These are phyloP conservation scores for Xerocomellus chrysenteron DNA, from an alignment of 768 basidiomycete species.

Conservation along the genomic window DNA sequence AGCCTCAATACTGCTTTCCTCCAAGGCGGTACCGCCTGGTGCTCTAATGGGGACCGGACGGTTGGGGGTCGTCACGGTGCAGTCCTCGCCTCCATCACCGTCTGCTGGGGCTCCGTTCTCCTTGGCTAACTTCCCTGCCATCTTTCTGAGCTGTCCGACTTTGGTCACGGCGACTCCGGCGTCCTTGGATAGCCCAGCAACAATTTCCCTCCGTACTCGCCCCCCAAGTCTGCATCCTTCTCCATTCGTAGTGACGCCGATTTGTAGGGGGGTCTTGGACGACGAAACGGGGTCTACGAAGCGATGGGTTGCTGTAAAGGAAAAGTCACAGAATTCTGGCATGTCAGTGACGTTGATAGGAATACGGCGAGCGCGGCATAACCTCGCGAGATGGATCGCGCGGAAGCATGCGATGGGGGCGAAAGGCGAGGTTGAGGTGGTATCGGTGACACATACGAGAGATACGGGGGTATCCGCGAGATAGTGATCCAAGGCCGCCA, in stretches of 20 bases:
- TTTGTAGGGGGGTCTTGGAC: slow-evolving; percentile 54
- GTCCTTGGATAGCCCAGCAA: slow-evolving; percentile 67
- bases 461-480: slow-evolving; percentile 37
- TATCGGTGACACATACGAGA: slow-evolving; percentile 83
- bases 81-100: slow-evolving; percentile 55
- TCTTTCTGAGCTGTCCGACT: slow-evolving; percentile 63
- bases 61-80: slow-evolving; percentile 59
- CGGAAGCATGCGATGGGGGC: slow-evolving; percentile 36
- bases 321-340: slow-evolving; percentile 84
- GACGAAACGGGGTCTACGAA: slow-evolving; percentile 55
- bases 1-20: slow-evolving; percentile 44
- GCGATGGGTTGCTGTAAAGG: slow-evolving; percentile 83
- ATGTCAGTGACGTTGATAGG: slow-evolving; percentile 87
- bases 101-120: slow-evolving; percentile 17
- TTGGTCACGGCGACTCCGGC: slow-evolving; percentile 74
- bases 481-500: slow-evolving; percentile 48
- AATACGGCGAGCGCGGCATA: slow-evolving; percentile 59
- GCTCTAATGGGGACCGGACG: slow-evolving; percentile 55
- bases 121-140: slow-evolving; percentile 41
- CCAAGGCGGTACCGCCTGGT: background rate
- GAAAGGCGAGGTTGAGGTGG: slow-evolving; percentile 49
- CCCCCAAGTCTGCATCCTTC: slow-evolving; percentile 84
- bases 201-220: slow-evolving; percentile 79
- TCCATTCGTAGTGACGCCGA: slow-evolving; percentile 90
- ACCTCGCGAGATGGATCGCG: slow-evolving; percentile 53